Percentiles rank a stretch among this genome's conserved stretches.
Conservation (phyloP, 768 basidiomycete species). For the Kwoniella heveanensis region DNA sequence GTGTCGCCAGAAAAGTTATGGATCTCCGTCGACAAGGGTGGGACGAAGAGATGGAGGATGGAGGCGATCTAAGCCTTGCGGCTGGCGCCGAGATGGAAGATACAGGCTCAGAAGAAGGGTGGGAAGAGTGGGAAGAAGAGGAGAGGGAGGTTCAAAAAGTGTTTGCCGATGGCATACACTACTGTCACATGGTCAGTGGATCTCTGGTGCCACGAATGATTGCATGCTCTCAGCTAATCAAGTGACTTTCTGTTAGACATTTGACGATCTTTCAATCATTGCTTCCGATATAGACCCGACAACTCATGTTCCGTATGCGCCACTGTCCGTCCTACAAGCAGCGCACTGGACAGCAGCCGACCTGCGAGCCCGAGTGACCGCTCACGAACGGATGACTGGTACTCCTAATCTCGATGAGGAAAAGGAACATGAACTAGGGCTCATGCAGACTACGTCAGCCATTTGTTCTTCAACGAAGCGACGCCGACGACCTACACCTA, state of each 20-base stretch:
- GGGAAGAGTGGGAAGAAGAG: constrained; percentile 51
- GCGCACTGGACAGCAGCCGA: constrained; percentile 69
- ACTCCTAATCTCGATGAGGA: constrained; percentile 2
- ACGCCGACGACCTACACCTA: constrained; percentile 34
- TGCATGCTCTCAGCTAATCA: not conserved
- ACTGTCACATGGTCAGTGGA: constrained; percentile 77
- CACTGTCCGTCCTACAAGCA: constrained; percentile 68
- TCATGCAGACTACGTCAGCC: constrained; percentile 64
- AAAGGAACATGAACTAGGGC: constrained; percentile 63
- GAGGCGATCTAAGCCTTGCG: constrained; percentile 20
- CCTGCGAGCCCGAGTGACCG: constrained; percentile 42
- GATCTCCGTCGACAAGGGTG: constrained; percentile 61
- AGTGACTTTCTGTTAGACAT: constrained; percentile 60
- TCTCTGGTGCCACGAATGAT: no score
- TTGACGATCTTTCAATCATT: constrained; percentile 76
- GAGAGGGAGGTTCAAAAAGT: constrained; percentile 71
- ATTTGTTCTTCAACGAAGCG: constrained; percentile 54
- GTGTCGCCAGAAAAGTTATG: constrained; percentile 71
- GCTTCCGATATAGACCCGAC: constrained; percentile 74
- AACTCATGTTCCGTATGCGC: constrained; percentile 70
- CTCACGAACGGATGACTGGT: constrained; percentile 15
- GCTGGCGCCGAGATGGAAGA: not conserved
- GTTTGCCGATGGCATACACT: constrained; percentile 78
- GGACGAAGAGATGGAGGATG: constrained; percentile 37
- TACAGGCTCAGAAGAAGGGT: constrained; percentile 7